Base-by-base conservation (phyloP, 352 stramenopile species). In the Globisporangium barbulae region DNA sequence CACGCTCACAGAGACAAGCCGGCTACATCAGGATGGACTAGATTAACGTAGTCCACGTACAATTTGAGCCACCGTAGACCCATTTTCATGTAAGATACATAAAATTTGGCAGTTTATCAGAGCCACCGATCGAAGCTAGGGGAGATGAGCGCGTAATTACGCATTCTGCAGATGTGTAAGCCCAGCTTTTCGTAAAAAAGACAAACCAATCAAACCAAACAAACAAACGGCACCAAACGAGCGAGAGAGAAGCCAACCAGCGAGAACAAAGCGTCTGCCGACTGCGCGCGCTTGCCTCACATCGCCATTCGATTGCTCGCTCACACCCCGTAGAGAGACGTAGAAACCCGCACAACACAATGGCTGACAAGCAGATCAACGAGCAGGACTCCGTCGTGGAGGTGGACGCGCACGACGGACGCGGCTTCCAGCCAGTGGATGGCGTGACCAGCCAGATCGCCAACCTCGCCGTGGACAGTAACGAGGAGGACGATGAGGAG, bases 371-470 rank as follows among this genome's bases (percentile, higher is more conserved):
- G 66, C 49, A 70, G 10, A 52, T 70, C 17, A 63, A 63, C 30
- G 73, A 88, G 42, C 69, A 78, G 25, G 74, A 89, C 35, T 69
- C 74, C 19, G 73, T 86, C 17, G 76, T 89, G 56, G 81, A 93
- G 53, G 71, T 90, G 21, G 81, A 91, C 70, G 64, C 77, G 37
- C 62, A 78, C 54, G 81, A 91, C 55, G 83, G 81, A 37, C 79
- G 80, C 53, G 78, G 76, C 57, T 88, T 86, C 69, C 79, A 88
- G 67, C 73, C 78, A 2, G 78, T 89, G 44, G 74, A 84, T 39
- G 66, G 50, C n/a, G 57, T 76, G 30, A 58, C 78, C 7, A 71
- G 65, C 5, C 68, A 81, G 61, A 47, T 91, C 65, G 68, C 70
- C 19, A 61, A 70, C 42, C 59, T 89, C 53, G 50, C 54, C 15